phyloP scores from a whole-genome alignment of 1,284 basidiomycete species.

The Leccinum pachyderme region DNA sequence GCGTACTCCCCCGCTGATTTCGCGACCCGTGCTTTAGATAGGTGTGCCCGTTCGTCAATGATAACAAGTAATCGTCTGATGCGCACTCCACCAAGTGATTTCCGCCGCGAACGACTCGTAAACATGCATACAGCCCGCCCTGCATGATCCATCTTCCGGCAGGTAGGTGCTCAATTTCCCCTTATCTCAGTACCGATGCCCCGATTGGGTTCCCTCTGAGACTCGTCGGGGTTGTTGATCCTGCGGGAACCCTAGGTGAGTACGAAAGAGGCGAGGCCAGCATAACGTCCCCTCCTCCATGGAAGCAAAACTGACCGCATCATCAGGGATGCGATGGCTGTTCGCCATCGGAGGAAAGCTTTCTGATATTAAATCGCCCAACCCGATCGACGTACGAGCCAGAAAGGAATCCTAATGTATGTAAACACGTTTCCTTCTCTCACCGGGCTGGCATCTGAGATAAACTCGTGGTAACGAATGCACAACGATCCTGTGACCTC shows the following conservation, averaged over 20 bases:
- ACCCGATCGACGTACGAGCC: slow-evolving; percentile 27
- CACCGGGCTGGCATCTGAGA: slow-evolving; percentile 27
- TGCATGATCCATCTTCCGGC: slow-evolving; percentile 15
- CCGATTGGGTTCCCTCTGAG: neutral
- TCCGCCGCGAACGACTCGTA: slow-evolving; percentile 1
- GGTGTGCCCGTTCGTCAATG: slow-evolving; percentile 13
- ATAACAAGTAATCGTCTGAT: slow-evolving; percentile 6
- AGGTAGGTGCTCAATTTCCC: neutral
- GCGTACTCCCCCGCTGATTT: neutral
- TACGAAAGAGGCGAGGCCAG: slow-evolving; percentile 8
- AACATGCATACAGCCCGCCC: slow-evolving; percentile 4
- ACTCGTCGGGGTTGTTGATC: slow-evolving; percentile 1
- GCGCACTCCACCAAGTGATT: slow-evolving; percentile 3
- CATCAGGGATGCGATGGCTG: slow-evolving; percentile 8
- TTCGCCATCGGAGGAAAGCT: slow-evolving; percentile 13
- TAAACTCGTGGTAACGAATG: slow-evolving; percentile 32
- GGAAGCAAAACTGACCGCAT: slow-evolving; percentile 7
- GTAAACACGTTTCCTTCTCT: slow-evolving; percentile 14
- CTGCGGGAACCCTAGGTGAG: slow-evolving; percentile 13
- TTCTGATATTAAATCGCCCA: slow-evolving; percentile 27
- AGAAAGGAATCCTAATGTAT: slow-evolving; percentile 6
- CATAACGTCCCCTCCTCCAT: slow-evolving; percentile 4
- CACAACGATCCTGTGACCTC: slow-evolving; percentile 29
- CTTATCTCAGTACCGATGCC: slow-evolving; percentile 1
- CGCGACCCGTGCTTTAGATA: neutral